A percentile compares a stretch with the other conserved stretches of the same genome.
Conservation (phyloP, 805 yeast genomes). For the Pichia californica region DNA sequence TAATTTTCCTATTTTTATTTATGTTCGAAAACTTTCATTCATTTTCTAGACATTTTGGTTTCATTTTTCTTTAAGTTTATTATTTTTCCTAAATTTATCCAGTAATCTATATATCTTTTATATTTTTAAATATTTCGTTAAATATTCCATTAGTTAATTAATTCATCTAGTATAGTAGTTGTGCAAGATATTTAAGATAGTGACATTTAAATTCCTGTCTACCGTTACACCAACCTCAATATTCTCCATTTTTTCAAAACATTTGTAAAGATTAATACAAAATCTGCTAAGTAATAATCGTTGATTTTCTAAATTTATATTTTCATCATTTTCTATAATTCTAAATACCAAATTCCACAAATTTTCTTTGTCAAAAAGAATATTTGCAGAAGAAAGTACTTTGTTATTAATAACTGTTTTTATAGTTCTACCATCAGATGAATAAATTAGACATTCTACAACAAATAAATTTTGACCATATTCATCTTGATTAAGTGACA, state of each 20-base stretch:
- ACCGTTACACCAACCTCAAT: conserved; percentile 10
- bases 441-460: neutral
- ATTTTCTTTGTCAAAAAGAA: conserved; percentile 6
- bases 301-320: neutral
- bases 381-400: conserved; percentile 1
- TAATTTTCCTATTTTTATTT: too few relatives aligned
- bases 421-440: neutral
- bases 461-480: neutral
- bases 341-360: conserved; percentile 7
- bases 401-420: neutral
- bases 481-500: neutral
- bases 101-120: too few relatives aligned
- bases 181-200: conserved; percentile 10
- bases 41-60: too few relatives aligned
- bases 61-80: too few relatives aligned
- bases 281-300: neutral
- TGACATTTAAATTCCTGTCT: neutral
- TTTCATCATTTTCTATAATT: neutral
- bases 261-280: conserved; percentile 4
- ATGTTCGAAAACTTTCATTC: too few relatives aligned
- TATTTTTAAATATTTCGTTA: too few relatives aligned
- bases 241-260: conserved; percentile 6
- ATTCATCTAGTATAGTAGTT: conserved; percentile 8
- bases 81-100: too few relatives aligned
- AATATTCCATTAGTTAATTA: too few relatives aligned